Percentiles rank a stretch among this genome's conserved stretches.
Evolutionary conservation across 306 rosid species (phyloP).

Genomic region (Cajanus cajan): DNA sequence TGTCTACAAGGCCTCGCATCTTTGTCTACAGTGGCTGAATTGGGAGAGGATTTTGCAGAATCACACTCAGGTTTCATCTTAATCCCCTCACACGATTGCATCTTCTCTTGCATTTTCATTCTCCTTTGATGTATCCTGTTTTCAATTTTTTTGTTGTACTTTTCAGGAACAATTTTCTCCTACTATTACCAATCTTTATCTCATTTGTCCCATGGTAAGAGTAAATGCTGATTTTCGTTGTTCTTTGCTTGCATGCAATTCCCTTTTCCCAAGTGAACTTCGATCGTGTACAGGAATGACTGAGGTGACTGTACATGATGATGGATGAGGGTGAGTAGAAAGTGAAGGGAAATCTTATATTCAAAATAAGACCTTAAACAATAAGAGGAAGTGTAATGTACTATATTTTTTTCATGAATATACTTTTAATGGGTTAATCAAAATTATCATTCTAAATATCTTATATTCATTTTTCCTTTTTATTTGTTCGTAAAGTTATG

Average conservation of each 20-base stretch:
- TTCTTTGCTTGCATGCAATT: background rate
- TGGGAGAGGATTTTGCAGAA: background rate
- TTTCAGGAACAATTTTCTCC: too few species aligned
- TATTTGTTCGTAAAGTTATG: too few species aligned
- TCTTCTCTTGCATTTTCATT: background rate
- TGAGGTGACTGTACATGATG: background rate
- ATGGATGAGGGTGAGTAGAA: background rate
- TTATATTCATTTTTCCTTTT: too few species aligned
- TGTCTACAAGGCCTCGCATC: background rate
- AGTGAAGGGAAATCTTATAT: background rate
- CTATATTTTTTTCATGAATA: too few species aligned
- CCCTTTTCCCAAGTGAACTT: background rate
- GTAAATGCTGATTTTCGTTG: background rate
- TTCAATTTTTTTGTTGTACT: too few species aligned
- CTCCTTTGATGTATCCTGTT: too few species aligned
- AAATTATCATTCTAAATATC: too few species aligned
- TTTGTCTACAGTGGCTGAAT: background rate
- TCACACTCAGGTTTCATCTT: background rate
- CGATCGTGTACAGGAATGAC: background rate
- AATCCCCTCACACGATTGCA: background rate
- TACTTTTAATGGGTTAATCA: too few species aligned
- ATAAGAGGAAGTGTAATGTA: too few species aligned
- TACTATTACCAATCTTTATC: background rate
- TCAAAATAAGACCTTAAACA: too few species aligned
- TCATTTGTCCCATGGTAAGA: background rate